phyloP scores from a whole-genome alignment of 2,329 filamentous ascomycete species.

The Venturia carpophila region DNA sequence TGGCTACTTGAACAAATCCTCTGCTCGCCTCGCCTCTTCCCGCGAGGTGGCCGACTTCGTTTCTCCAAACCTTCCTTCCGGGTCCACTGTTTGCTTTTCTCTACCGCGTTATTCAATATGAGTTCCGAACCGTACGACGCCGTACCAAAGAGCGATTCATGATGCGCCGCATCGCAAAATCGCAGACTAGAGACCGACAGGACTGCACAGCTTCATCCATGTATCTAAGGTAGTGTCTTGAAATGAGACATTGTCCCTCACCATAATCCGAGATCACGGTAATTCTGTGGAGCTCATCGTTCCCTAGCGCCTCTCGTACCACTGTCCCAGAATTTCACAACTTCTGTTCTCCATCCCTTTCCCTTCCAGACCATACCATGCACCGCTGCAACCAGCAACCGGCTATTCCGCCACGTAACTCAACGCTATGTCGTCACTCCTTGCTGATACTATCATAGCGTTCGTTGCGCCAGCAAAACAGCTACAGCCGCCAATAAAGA shows the following conservation, averaged over 20 bases:
- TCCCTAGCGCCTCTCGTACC: not conserved
- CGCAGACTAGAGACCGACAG: not conserved
- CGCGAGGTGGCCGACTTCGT: not conserved
- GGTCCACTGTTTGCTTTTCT: slow-evolving; percentile 1
- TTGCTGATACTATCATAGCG: not conserved
- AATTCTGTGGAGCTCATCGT: not conserved
- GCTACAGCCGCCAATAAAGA: not conserved
- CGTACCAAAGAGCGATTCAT: not conserved
- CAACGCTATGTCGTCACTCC: not conserved
- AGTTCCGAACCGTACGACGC: not conserved
- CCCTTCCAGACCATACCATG: not conserved
- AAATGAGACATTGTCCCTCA: not conserved
- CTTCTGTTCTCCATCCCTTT: not conserved
- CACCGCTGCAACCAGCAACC: not conserved
- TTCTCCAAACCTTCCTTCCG: not conserved
- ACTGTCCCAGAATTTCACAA: not conserved
- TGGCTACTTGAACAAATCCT: not conserved
- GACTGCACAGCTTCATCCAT: not conserved
- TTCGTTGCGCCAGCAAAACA: slow-evolving; percentile 3
- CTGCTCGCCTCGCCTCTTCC: not conserved
- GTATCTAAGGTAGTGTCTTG: not conserved
- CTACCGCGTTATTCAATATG: not conserved
- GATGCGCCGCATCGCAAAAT: not conserved
- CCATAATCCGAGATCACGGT: not conserved
- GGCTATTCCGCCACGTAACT: not conserved